Percentiles rank a stretch among this genome's conserved stretches.
Conservation (phyloP, 768 basidiomycete genomes). For the Serendipita sp. region DNA sequence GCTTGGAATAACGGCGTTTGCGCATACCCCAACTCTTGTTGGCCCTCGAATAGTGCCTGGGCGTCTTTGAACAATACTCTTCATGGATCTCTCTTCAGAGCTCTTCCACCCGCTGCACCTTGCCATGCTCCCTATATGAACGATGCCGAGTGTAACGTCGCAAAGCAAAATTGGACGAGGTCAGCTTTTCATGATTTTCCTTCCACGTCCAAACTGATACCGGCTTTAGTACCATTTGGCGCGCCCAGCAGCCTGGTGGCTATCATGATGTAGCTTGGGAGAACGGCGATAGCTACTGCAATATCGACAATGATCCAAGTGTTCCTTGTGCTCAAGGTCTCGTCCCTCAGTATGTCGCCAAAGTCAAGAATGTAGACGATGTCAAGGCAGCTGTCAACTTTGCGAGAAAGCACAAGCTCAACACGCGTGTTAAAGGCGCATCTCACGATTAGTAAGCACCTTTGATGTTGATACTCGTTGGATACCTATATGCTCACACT, state of each 20-base stretch:
- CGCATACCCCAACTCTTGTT: slow-evolving; percentile 1
- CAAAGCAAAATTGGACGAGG: neutral
- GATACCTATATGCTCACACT: no score
- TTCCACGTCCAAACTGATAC: neutral
- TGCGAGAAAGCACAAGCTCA: slow-evolving; percentile 9
- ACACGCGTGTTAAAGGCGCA: slow-evolving; percentile 6
- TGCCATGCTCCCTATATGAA: neutral
- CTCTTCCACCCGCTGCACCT: neutral
- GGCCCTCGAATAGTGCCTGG: neutral
- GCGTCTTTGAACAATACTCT: neutral
- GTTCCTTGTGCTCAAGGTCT: neutral
- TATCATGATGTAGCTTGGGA: neutral
- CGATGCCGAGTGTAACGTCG: neutral
- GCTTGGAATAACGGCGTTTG: neutral
- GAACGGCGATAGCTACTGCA: slow-evolving; percentile 2
- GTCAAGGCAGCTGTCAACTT: slow-evolving; percentile 5
- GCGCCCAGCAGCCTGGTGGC: neutral
- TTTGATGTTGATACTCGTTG: no score
- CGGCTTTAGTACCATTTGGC: neutral
- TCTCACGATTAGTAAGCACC: slow-evolving; percentile 27
- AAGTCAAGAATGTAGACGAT: neutral
- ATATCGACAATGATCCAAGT: neutral
- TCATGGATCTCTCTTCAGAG: neutral
- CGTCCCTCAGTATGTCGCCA: neutral
- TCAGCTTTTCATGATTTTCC: neutral